Conservation (phyloP, 2,329 filamentous ascomycete genomes). For the Aureobasidium melanogenum region DNA sequence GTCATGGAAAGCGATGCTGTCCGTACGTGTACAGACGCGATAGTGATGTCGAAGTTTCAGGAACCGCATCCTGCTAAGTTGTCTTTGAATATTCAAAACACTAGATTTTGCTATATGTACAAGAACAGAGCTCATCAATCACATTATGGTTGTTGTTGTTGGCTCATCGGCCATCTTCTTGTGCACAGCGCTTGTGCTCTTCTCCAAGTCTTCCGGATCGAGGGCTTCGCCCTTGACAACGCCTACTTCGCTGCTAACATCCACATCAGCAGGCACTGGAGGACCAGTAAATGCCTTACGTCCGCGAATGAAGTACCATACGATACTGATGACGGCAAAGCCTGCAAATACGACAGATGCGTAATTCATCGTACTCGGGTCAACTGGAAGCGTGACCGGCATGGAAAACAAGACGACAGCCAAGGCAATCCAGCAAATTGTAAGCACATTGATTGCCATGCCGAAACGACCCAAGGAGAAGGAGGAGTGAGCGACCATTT, state of each 20-base stretch:
- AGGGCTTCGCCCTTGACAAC: constrained; percentile 20
- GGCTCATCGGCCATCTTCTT: background rate
- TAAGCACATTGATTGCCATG: constrained; percentile 57
- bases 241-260: constrained; percentile 14
- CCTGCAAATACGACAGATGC: constrained; percentile 25
- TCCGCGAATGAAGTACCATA: constrained; percentile 27
- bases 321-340: constrained; percentile 25
- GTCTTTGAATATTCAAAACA: background rate
- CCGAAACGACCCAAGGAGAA: constrained; percentile 64
- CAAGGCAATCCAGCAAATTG: constrained; percentile 61
- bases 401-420: constrained; percentile 69
- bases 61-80: background rate
- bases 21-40: background rate
- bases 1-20: background rate
- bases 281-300: constrained; percentile 28
- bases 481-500: constrained; percentile 54
- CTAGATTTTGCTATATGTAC: background rate
- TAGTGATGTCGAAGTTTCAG: background rate
- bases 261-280: constrained; percentile 23
- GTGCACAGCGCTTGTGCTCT: background rate
- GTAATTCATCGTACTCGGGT: constrained; percentile 33
- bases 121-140: background rate
- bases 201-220: constrained; percentile 18
- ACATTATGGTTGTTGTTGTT: background rate
- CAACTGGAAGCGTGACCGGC: constrained; percentile 42